These are phyloP conservation scores for Sporothrix sp. DNA, from an alignment of 2,329 filamentous ascomycete species.

Conservation along the genomic window DNA sequence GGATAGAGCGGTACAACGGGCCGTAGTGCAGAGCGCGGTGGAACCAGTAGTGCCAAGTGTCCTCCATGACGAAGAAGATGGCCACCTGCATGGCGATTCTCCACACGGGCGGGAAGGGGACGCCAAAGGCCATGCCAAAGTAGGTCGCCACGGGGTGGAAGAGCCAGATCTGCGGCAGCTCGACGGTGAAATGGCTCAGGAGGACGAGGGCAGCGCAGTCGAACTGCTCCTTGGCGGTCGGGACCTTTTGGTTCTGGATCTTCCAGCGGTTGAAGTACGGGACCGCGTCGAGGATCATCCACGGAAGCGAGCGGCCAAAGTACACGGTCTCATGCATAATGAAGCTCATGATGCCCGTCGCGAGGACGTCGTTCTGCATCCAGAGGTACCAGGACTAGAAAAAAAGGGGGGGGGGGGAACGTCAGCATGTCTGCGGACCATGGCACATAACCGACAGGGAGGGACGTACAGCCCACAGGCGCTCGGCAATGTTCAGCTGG, in stretches of 20 bases:
- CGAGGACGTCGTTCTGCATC: slow-evolving; percentile 95
- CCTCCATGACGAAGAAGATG: slow-evolving; percentile 91
- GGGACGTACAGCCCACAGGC: slow-evolving; percentile 66
- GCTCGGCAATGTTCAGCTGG: slow-evolving; percentile 76
- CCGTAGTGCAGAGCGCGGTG: slow-evolving; percentile 92
- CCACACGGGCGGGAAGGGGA: slow-evolving; percentile 77
- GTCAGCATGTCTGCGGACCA: no score
- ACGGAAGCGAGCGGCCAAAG: slow-evolving; percentile 84
- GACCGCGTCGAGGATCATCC: slow-evolving; percentile 83
- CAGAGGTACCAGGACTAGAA: slow-evolving; percentile 78
- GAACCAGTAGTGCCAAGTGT: slow-evolving; percentile 97
- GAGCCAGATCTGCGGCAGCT: slow-evolving; percentile 96
- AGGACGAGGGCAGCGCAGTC: slow-evolving; percentile 88
- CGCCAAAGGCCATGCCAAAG: slow-evolving; percentile 77
- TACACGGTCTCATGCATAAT: slow-evolving; percentile 89
- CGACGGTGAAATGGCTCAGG: slow-evolving; percentile 92
- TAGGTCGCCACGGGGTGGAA: slow-evolving; percentile 95
- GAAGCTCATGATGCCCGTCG: slow-evolving; percentile 97
- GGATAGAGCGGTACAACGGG: slow-evolving; percentile 88
- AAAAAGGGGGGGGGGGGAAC: no score
- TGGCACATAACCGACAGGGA: no score
- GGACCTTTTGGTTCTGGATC: slow-evolving; percentile 84
- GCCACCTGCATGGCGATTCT: slow-evolving; percentile 88
- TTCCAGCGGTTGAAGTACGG: slow-evolving; percentile 89
- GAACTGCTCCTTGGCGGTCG: slow-evolving; percentile 88